These are phyloP conservation scores for Isabelozyma heimii DNA, from an alignment of 805 yeast genomes.

Conservation along the genomic window DNA sequence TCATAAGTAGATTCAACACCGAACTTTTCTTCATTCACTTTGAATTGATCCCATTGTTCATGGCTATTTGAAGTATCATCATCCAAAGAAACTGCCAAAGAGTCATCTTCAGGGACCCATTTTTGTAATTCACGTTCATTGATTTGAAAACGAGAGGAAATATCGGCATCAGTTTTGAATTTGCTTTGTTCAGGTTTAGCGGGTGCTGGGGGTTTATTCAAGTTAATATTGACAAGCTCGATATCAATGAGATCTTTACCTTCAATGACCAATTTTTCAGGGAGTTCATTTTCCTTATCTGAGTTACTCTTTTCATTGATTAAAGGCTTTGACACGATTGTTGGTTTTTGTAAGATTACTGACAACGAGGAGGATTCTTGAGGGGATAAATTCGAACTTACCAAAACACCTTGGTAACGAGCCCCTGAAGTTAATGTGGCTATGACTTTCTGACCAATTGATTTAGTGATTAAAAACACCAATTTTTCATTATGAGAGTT, in stretches of 20 bases:
- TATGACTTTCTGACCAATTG: slow-evolving; percentile 54
- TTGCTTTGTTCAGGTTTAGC: not conserved
- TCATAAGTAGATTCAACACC: slow-evolving; percentile 84
- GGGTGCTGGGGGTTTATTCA: slow-evolving; percentile 11
- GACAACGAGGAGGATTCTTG: slow-evolving; percentile 42
- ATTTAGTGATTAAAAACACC: slow-evolving; percentile 50
- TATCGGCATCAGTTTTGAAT: slow-evolving; percentile 86
- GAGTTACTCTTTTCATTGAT: slow-evolving; percentile 23
- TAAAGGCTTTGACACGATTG: slow-evolving; percentile 25
- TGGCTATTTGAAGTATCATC: slow-evolving; percentile 21
- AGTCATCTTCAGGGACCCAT: slow-evolving; percentile 73
- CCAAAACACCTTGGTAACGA: slow-evolving; percentile 55
- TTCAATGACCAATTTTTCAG: slow-evolving; percentile 43
- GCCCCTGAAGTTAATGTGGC: slow-evolving; percentile 65
- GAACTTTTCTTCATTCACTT: slow-evolving; percentile 83
- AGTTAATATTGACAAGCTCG: slow-evolving; percentile 40
- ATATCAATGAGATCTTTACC: slow-evolving; percentile 52
- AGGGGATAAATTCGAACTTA: slow-evolving; percentile 29
- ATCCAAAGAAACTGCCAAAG: slow-evolving; percentile 28
- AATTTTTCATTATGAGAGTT: slow-evolving; percentile 46
- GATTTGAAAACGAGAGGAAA: slow-evolving; percentile 48
- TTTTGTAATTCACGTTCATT: slow-evolving; percentile 73
- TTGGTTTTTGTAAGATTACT: slow-evolving; percentile 54
- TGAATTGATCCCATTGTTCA: slow-evolving; percentile 87
- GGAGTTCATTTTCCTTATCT: slow-evolving; percentile 32